Evolutionary conservation across 73 alveolate species (phyloP).

Genomic region (Blepharisma japonicum): DNA sequence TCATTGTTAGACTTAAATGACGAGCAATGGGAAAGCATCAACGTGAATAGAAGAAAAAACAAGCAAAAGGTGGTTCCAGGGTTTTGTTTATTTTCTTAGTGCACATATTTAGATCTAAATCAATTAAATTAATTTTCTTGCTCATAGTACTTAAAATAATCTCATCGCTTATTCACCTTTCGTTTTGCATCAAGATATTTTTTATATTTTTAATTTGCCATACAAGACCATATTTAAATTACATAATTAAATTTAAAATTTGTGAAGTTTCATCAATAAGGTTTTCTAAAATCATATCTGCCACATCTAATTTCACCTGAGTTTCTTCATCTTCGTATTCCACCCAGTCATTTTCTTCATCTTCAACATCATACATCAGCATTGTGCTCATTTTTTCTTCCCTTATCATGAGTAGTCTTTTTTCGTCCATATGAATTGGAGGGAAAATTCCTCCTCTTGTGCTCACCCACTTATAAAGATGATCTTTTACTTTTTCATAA

Average conservation of each 20-base stretch:
- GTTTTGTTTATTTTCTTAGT: too few species aligned
- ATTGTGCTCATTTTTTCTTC: slow-evolving; percentile 50
- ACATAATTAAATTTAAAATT: neutral
- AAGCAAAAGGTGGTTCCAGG: too few species aligned
- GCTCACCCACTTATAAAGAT: slow-evolving; percentile 21
- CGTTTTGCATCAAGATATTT: too few species aligned
- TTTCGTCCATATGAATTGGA: slow-evolving; percentile 39
- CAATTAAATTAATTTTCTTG: too few species aligned
- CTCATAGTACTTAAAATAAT: too few species aligned
- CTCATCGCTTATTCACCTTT: too few species aligned
- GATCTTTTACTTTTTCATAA: slow-evolving; percentile 29
- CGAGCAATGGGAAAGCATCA: too few species aligned
- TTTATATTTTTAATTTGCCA: too few species aligned
- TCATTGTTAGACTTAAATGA: too few species aligned
- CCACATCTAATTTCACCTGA: slow-evolving; percentile 31
- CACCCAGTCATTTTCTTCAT: slow-evolving; percentile 51
- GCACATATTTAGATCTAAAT: too few species aligned
- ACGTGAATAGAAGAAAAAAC: too few species aligned
- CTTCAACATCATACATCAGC: slow-evolving; percentile 44
- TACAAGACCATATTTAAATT: neutral
- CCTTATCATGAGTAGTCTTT: slow-evolving; percentile 37
- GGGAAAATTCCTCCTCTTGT: slow-evolving; percentile 42
- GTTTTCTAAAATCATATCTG: neutral
- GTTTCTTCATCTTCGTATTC: slow-evolving; percentile 55
- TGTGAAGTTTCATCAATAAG: neutral